A percentile compares a stretch with the other conserved stretches of the same genome.
phyloP scores from a whole-genome alignment of 805 yeast species.

The Teunomyces pallodes region DNA sequence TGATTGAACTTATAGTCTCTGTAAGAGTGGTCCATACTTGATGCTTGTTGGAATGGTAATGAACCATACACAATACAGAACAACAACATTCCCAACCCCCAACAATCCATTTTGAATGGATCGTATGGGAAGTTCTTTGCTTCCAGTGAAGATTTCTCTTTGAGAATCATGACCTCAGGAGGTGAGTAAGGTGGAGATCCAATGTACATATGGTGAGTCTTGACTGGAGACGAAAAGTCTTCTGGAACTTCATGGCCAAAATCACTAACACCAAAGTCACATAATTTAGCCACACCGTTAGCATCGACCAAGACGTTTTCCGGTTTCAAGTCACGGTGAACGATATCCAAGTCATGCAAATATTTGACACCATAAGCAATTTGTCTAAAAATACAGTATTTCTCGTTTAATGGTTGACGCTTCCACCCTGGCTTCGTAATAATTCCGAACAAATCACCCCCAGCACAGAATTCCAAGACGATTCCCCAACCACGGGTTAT shows the following conservation, averaged over 20 bases:
- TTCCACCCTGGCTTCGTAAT: conserved; percentile 63
- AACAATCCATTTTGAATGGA: conserved; percentile 67
- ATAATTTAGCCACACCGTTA: conserved; percentile 61
- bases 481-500: conserved; percentile 76
- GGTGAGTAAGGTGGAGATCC: conserved; percentile 84
- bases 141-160: conserved; percentile 31
- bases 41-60: conserved; percentile 59
- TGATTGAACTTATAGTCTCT: conserved; percentile 56
- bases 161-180: conserved; percentile 66
- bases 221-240: conserved; percentile 44
- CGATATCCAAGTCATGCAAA: conserved; percentile 64
- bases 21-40: conserved; percentile 46
- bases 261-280: conserved; percentile 77
- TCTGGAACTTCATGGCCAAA: conserved; percentile 56
- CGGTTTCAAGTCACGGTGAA: conserved; percentile 73
- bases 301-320: conserved; percentile 63
- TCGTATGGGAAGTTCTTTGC: conserved; percentile 48
- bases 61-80: conserved; percentile 57
- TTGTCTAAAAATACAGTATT: conserved; percentile 68
- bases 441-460: conserved; percentile 59
- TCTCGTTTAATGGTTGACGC: conserved; percentile 47
- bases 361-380: conserved; percentile 58
- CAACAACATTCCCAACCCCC: conserved; percentile 70
- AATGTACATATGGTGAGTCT: conserved; percentile 47
- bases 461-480: conserved; percentile 59